Base-by-base conservation (phyloP, 306 rosid species). In the Medicago arabica region DNA sequence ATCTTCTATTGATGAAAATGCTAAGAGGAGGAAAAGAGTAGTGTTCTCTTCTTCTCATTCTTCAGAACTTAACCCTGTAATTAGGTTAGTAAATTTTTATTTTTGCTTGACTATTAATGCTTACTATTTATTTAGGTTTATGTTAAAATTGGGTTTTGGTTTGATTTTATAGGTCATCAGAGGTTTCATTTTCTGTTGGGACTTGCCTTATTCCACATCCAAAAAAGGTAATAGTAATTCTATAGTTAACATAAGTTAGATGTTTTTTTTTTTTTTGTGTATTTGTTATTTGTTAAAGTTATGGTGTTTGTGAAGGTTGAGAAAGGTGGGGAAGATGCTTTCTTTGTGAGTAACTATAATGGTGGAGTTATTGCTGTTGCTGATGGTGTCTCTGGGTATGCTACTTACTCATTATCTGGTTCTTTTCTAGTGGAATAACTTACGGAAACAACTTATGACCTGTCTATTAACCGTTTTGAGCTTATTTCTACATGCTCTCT, bases 301-400 rank as follows among this genome's bases (percentile, higher is more conserved):
- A 28, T 71, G 83, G 81, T 79, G 51, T 75, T 83, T 70, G 47
- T 75, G 60, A 83, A 92, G 98, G 88, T 86, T 80, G 93, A 80
- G 55, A 91, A 79, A 78, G 97, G 99, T 19, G 99, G 97, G 78
- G 99, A 95, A 86, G 99, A 95, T 86, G 97, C 97, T 82, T 88
- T 84, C 83, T 83, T 92, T 50, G 93, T 90, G 49, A 92, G 90
- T 86, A 58, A 78, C 86, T 83, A 89, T 75, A 71, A 82, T 71
- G 93, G 96, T 4, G 97, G 97, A 83, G 90, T 90, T 80, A 84
- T 92, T 86, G 87, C 93, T 75, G 91, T 95, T 71, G 99, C 99
- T 78, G 97, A 92, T 88, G 97, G 99, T 39, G 99, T 95, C 66
- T 95, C 97, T 65, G 97, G 96, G 99, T 95, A 92, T 82, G 86